Evolutionary conservation across 768 basidiomycete genomes (phyloP), one percentile per base, ranked within the genome.

Genomic region (Rubroboletus satanas): DNA sequence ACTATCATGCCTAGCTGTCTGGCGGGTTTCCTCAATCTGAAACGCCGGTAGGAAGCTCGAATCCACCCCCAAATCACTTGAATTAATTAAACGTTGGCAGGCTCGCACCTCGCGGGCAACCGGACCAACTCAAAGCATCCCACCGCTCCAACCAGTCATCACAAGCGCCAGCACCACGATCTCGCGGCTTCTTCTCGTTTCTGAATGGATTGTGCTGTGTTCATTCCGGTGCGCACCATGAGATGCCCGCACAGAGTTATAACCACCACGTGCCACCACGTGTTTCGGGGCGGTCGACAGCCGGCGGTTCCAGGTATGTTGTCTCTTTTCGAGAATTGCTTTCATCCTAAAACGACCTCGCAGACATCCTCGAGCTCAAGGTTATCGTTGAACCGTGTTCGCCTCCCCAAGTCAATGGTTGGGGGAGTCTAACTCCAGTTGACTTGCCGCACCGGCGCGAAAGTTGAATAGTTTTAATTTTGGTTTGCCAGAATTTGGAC

Each of bases 301-400:
- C 8, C 1, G 32, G 18, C 1, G 14, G 42, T 47, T 29, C 43
- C 3, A 49, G 46, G 58, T 49, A 28, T 12, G 8, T 18, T 2
- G 21, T 26, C 5, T 11, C 29, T 14, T 23, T 38, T 32, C 12
- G 15, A 23, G 8, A 12, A 36, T 47, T n/a, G 2, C 15, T 9
- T 36, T n/a, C n/a, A 7, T 44, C 9, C 45, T 45, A 32, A 36
- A 21, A 17, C 1, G 42, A 49, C 45, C 17, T 32, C 18, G 7
- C 36, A 64, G 59, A 37, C 28, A 33, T 42, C n/a, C 47, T 15
- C 28, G 53, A 8, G 11, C 47, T 15, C 28, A 55, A 8, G 11
- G 33, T 11, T 10, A 36, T 26, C 51, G n/a, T 32, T 54, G 47
- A 53, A 43, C 26, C 2, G 11, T 9, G 38, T 21, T 9, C 33